phyloP scores from a whole-genome alignment of 345 rosid genomes.

The Syzygium oleosum region DNA sequence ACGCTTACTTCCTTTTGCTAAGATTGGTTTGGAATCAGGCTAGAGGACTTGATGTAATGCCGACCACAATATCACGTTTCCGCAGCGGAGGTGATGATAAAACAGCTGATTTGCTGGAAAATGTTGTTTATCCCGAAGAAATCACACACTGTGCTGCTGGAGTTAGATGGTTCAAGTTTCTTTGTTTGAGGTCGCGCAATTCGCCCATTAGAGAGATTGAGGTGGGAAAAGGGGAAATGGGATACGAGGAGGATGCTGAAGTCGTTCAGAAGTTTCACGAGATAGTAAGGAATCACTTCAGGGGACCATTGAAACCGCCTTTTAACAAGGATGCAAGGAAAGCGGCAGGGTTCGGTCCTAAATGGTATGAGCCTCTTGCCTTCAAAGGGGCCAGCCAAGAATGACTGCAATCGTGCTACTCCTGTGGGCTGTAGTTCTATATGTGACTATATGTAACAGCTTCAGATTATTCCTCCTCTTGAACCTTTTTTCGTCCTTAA shows the following conservation, averaged over 20 bases:
- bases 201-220: slow-evolving; percentile 10
- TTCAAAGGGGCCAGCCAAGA: slow-evolving; percentile 23
- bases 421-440: not conserved
- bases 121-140: slow-evolving; percentile 76
- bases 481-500: not conserved
- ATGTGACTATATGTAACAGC: not conserved
- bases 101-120: slow-evolving; percentile 70
- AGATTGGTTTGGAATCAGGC: slow-evolving; percentile 29
- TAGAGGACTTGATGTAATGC: slow-evolving; percentile 89
- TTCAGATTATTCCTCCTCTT: not conserved
- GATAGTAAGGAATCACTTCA: slow-evolving; percentile 58
- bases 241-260: slow-evolving; percentile 34
- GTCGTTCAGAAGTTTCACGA: slow-evolving; percentile 56
- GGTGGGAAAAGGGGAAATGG: slow-evolving; percentile 17
- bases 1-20: not conserved
- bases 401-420: not conserved
- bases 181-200: slow-evolving; percentile 32
- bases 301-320: slow-evolving; percentile 97
- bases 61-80: slow-evolving; percentile 76
- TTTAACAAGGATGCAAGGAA: slow-evolving; percentile 78
- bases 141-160: slow-evolving; percentile 96
- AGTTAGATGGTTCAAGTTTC: slow-evolving; percentile 76
- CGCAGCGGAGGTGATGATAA: slow-evolving; percentile 71
- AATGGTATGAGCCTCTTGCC: slow-evolving; percentile 88
- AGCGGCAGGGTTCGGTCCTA: slow-evolving; percentile 88